Percentiles rank a stretch among this genome's conserved stretches.
Conservation (phyloP, 805 yeast species). For the Crinitomyces ghanaensis region DNA sequence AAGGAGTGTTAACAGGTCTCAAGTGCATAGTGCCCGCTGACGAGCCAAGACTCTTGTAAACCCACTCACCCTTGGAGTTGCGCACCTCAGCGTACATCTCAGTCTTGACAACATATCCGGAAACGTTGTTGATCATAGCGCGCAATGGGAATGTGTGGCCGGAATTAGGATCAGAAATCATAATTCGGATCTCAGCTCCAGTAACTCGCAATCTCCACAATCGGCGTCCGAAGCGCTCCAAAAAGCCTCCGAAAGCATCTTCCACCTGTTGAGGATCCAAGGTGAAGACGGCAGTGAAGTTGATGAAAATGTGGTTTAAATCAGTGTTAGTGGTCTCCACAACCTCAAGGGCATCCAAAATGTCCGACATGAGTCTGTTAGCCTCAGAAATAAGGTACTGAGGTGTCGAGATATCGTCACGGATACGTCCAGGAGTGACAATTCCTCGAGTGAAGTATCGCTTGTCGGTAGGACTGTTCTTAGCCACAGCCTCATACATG, state of each 20-base stretch:
- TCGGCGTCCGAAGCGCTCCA: constrained; percentile 94
- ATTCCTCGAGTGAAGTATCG: constrained; percentile 96
- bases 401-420: constrained; percentile 85
- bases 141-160: constrained; percentile 92
- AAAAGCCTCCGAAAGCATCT: constrained; percentile 93
- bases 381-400: constrained; percentile 95
- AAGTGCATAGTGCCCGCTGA: constrained; percentile 95
- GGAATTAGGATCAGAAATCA: constrained; percentile 82
- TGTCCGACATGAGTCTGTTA: constrained; percentile 89
- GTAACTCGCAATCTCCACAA: constrained; percentile 94
- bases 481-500: constrained; percentile 92
- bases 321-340: constrained; percentile 92
- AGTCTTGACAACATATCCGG: constrained; percentile 94
- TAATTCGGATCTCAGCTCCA: constrained; percentile 94
- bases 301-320: constrained; percentile 92
- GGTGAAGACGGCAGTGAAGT: constrained; percentile 91
- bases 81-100: constrained; percentile 91
- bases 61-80: constrained; percentile 91
- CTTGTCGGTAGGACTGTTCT: constrained; percentile 86
- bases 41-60: constrained; percentile 80
- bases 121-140: constrained; percentile 91
- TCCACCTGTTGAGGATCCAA: constrained; percentile 93
- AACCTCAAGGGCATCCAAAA: constrained; percentile 87
- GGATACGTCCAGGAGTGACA: constrained; percentile 87
- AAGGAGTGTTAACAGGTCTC: constrained; percentile 90